phyloP scores from a whole-genome alignment of 208 protist species.

The Chromosphaera perkinsii region DNA sequence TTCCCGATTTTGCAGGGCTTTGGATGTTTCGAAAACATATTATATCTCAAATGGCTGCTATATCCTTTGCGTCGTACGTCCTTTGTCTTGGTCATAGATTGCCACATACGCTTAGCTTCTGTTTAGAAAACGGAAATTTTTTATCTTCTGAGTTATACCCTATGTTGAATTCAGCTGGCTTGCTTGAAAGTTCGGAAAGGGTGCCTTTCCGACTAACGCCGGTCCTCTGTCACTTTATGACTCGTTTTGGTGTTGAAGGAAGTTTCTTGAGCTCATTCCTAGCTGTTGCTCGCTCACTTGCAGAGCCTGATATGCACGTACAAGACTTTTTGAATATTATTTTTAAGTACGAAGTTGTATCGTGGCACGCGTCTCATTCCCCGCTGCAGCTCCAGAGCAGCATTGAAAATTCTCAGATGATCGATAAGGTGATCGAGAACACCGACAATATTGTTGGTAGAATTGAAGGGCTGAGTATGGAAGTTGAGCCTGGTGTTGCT shows the following conservation, averaged over 20 bases:
- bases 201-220: conserved; percentile 24
- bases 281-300: conserved; percentile 6
- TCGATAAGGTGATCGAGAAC: not conserved
- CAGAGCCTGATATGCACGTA: not conserved
- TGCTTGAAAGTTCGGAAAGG: not conserved
- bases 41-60: conserved; percentile 4
- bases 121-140: conserved; percentile 3
- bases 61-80: conserved; percentile 16
- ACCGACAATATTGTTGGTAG: not conserved
- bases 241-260: conserved; percentile 10
- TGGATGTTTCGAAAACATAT: conserved; percentile 24
- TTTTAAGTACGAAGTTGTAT: conserved; percentile 11
- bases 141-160: conserved; percentile 17
- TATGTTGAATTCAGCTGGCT: conserved; percentile 21
- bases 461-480: not conserved
- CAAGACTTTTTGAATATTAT: conserved; percentile 22
- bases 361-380: too few species aligned
- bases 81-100: conserved; percentile 19
- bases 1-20: too few species aligned
- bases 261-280: conserved; percentile 2
- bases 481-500: not conserved
- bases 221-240: conserved; percentile 18
- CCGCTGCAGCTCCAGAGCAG: too few species aligned
- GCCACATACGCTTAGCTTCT: conserved; percentile 19
- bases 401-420: too few species aligned